Percentiles rank a stretch among this genome's conserved stretches.
These are phyloP conservation scores for Stereocaulon alpinum DNA, from an alignment of 495 filamentous ascomycete genomes.

Conservation along the genomic window DNA sequence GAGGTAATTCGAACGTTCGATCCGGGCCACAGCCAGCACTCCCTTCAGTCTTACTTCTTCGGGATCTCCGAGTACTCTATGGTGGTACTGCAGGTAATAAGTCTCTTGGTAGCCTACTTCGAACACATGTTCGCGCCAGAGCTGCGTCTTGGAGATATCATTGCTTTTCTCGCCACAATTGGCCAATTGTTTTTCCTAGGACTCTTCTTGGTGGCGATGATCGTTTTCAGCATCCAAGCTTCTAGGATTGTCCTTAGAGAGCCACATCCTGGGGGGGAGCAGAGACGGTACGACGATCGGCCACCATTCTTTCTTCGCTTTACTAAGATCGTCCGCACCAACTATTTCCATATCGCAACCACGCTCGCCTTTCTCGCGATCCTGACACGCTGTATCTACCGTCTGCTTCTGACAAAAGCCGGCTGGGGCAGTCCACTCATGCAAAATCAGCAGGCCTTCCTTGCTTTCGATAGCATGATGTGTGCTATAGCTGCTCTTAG, in stretches of 20 bases:
- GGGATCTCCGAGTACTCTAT: constrained; percentile 52
- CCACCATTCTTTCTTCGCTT: constrained; percentile 20
- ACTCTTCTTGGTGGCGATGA: constrained; percentile 34
- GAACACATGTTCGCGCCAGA: constrained; percentile 30
- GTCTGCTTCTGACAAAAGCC: constrained; percentile 56
- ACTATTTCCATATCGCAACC: constrained; percentile 40
- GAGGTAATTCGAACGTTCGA: constrained; percentile 44
- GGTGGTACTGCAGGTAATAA: constrained; percentile 50
- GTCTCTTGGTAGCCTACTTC: constrained; percentile 45
- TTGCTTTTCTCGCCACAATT: constrained; percentile 56
- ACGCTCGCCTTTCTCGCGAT: constrained; percentile 49
- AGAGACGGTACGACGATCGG: constrained; percentile 6
- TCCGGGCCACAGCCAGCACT: constrained; percentile 39
- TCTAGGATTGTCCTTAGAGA: constrained; percentile 12
- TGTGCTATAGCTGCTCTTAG: constrained; percentile 30
- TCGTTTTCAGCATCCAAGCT: constrained; percentile 3
- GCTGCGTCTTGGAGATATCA: constrained; percentile 41
- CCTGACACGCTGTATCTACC: constrained; percentile 56
- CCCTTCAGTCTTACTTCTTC: constrained; percentile 50
- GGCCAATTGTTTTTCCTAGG: constrained; percentile 54
- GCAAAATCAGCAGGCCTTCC: constrained; percentile 54
- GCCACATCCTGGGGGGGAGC: constrained; percentile 19
- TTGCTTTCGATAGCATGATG: constrained; percentile 36
- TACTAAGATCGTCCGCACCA: constrained; percentile 29
- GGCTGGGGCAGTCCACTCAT: constrained; percentile 60